Conservation (phyloP, 768 basidiomycete species). For the Agaricus subrufescens region DNA sequence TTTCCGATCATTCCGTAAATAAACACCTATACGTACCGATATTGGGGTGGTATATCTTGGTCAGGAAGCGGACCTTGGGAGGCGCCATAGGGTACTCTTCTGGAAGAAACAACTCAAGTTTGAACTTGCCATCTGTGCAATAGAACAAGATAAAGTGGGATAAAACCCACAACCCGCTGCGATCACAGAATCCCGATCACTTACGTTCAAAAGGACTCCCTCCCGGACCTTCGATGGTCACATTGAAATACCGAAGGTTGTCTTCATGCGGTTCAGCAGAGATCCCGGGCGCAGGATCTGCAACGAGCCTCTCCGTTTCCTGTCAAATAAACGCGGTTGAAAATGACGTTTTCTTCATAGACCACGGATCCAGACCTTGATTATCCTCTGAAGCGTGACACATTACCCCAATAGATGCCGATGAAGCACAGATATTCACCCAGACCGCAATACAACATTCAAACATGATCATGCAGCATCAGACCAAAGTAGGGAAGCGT, state of each 20-base stretch:
- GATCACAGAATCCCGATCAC: constrained; percentile 11
- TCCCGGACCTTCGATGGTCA: constrained; percentile 91
- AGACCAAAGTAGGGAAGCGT: background rate
- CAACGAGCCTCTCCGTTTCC: constrained; percentile 97
- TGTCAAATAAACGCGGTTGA: constrained; percentile 23
- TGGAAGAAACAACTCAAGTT: constrained; percentile 94
- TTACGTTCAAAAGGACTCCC: constrained; percentile 88
- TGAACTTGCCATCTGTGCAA: constrained; percentile 78
- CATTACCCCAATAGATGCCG: background rate
- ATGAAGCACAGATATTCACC: background rate
- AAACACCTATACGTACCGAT: constrained; percentile 65
- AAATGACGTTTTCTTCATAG: background rate
- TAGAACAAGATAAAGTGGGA: background rate
- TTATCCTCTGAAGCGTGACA: constrained; percentile 24
- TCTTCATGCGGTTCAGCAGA: constrained; percentile 95
- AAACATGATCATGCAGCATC: background rate
- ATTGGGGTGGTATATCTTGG: constrained; percentile 99
- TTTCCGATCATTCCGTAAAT: background rate
- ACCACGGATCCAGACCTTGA: constrained; percentile 34
- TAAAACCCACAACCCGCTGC: too few species aligned
- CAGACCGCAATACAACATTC: background rate
- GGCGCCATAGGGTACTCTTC: constrained; percentile 99
- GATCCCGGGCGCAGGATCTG: constrained; percentile 97
- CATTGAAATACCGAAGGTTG: constrained; percentile 98
- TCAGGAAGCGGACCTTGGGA: constrained; percentile 95